These are phyloP conservation scores for Peterozyma toletana DNA, from an alignment of 805 yeast genomes.

Conservation along the genomic window DNA sequence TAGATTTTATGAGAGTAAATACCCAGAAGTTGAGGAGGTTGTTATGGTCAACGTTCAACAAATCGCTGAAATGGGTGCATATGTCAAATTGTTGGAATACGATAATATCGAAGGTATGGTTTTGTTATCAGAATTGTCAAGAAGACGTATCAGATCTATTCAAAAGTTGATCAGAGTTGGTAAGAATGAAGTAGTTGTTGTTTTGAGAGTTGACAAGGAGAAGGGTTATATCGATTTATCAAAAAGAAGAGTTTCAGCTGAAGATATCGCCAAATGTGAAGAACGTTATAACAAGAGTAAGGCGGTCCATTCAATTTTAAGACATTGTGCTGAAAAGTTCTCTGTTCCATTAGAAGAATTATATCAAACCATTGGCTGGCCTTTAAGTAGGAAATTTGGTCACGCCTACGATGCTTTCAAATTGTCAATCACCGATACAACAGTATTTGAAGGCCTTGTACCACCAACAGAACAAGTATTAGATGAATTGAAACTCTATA, in stretches of 20 bases:
- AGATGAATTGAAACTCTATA: conserved; percentile 80
- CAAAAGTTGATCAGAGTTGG: conserved; percentile 98
- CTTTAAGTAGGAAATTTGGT: conserved; percentile 88
- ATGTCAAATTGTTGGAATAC: conserved; percentile 90
- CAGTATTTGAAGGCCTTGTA: conserved; percentile 73
- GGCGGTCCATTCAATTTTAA: conserved; percentile 95
- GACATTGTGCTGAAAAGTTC: conserved; percentile 98
- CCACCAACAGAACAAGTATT: conserved; percentile 70
- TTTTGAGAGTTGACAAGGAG: conserved; percentile 95
- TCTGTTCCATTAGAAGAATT: conserved; percentile 78
- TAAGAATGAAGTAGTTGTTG: conserved; percentile 96
- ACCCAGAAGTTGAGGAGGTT: conserved; percentile 97
- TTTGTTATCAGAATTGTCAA: conserved; percentile 85
- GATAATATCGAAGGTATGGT: conserved; percentile 99
- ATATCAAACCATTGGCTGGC: conserved; percentile 94
- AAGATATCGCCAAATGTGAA: conserved; percentile 95
- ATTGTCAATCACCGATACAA: conserved; percentile 85
- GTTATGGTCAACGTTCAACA: conserved; percentile 98
- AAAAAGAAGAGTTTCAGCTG: conserved; percentile 96
- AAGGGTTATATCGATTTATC: conserved; percentile 97
- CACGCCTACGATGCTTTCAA: conserved; percentile 98
- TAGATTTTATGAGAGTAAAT: conserved; percentile 96
- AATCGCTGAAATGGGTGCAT: conserved; percentile 99
- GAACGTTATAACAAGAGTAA: conserved; percentile 95
- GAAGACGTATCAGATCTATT: conserved; percentile 97